Evolutionary conservation across 306 rosid genomes (phyloP).

Genomic region (Benincasa hispida): DNA sequence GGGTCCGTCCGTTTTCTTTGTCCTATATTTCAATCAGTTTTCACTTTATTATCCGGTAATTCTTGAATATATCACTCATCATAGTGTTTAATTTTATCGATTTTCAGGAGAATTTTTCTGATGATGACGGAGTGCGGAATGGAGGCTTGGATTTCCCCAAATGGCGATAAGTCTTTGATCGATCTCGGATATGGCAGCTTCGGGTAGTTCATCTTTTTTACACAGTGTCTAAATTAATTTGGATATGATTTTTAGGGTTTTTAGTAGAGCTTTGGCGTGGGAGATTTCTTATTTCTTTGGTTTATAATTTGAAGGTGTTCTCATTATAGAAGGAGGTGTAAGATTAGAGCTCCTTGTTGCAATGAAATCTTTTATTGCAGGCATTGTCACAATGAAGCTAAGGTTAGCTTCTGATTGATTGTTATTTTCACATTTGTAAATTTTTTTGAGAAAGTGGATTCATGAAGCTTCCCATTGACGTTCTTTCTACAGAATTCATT

Average conservation of each 20-base stretch:
- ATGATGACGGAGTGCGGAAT: slow-evolving; percentile 17
- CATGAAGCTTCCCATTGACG: neutral
- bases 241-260: neutral
- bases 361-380: slow-evolving; percentile 35
- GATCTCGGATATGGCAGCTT: slow-evolving; percentile 17
- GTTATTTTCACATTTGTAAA: neutral
- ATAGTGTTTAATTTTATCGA: neutral
- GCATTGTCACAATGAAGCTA: slow-evolving; percentile 38
- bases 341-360: slow-evolving; percentile 43
- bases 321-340: slow-evolving; percentile 37
- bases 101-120: slow-evolving; percentile 5
- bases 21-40: neutral
- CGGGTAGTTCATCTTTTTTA: slow-evolving; percentile 14
- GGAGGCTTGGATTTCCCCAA: slow-evolving; percentile 6
- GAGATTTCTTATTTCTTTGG: neutral
- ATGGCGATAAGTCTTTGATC: neutral
- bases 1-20: neutral
- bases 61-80: neutral
- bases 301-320: slow-evolving; percentile 17
- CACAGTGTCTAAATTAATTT: neutral
- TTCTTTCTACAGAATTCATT: slow-evolving; percentile 36
- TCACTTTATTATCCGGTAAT: neutral
- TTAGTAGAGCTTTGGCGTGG: neutral
- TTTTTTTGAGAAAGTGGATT: neutral
- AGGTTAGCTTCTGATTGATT: slow-evolving; percentile 10